phyloP scores from a whole-genome alignment of 2,329 filamentous ascomycete species.

The Metarhizium anisopliae region DNA sequence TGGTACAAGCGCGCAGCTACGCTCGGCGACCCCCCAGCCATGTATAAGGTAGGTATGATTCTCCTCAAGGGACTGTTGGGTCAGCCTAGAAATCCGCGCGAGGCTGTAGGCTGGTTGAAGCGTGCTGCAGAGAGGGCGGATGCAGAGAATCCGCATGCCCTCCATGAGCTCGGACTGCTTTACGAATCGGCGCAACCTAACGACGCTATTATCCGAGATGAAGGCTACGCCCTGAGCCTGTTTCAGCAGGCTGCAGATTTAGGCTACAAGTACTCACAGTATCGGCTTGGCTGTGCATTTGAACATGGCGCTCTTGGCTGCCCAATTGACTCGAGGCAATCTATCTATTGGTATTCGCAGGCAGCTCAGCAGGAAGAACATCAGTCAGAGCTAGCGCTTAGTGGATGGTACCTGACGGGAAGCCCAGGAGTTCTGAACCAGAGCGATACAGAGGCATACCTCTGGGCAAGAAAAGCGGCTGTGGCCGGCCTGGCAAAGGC shows the following conservation, averaged over 20 bases:
- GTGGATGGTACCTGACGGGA: slow-evolving; percentile 93
- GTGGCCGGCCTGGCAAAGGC: slow-evolving; percentile 83
- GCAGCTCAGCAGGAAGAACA: slow-evolving; percentile 92
- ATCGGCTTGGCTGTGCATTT: slow-evolving; percentile 75
- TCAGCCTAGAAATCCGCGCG: slow-evolving; percentile 70
- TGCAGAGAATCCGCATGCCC: slow-evolving; percentile 81
- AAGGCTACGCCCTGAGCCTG: slow-evolving; percentile 69
- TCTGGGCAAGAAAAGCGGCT: slow-evolving; percentile 94
- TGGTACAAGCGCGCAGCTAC: slow-evolving; percentile 95
- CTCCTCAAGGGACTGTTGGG: slow-evolving; percentile 88
- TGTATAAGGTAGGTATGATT: slow-evolving; percentile 99
- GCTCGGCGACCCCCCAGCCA: slow-evolving; percentile 82
- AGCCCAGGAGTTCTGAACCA: slow-evolving; percentile 80
- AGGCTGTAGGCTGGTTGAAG: slow-evolving; percentile 88
- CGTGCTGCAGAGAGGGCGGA: slow-evolving; percentile 84
- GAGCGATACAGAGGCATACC: slow-evolving; percentile 90
- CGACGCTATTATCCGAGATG: slow-evolving; percentile 71
- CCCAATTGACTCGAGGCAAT: slow-evolving; percentile 71
- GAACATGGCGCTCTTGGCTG: slow-evolving; percentile 84
- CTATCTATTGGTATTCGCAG: slow-evolving; percentile 88
- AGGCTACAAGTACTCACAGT: slow-evolving; percentile 93
- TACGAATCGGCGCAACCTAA: slow-evolving; percentile 57
- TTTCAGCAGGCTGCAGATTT: slow-evolving; percentile 80
- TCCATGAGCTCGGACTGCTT: slow-evolving; percentile 73
- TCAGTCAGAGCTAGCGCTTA: slow-evolving; percentile 76